phyloP scores from a whole-genome alignment of 2,329 filamentous ascomycete species.

The Verticillium tricorpus region DNA sequence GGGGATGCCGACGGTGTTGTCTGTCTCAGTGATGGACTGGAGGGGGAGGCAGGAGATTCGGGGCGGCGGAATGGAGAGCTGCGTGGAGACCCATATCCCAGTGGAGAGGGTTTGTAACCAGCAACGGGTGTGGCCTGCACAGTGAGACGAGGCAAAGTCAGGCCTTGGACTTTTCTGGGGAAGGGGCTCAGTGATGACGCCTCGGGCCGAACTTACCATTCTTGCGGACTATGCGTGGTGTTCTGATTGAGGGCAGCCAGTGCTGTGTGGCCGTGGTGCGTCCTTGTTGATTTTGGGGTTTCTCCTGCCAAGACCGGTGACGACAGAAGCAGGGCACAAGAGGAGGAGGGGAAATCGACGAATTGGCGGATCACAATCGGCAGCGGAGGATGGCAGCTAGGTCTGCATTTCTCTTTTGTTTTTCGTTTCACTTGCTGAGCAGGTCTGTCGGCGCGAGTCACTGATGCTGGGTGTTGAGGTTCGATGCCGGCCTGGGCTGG shows the following conservation, averaged over 20 bases:
- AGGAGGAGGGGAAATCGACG: background rate
- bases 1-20: constrained; percentile 62
- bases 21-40: constrained; percentile 48
- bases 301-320: background rate
- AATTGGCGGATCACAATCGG: background rate
- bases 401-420: background rate
- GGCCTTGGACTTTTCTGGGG: constrained; percentile 1
- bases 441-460: background rate
- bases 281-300: background rate
- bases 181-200: background rate
- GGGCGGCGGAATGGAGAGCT: constrained; percentile 60
- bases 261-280: background rate
- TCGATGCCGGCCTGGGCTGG: background rate
- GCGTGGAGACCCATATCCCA: constrained; percentile 67
- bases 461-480: background rate
- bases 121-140: constrained; percentile 43
- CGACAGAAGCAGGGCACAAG: constrained; percentile 1
- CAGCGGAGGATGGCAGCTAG: background rate
- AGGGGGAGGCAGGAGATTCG: constrained; percentile 62
- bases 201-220: constrained; percentile 4
- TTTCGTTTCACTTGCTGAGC: background rate
- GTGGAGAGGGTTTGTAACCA: constrained; percentile 65
- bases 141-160: background rate
- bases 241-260: background rate
- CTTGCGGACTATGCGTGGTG: background rate